These are phyloP conservation scores for Cordyceps fumosorosea DNA, from an alignment of 2,329 filamentous ascomycete species.

Conservation along the genomic window DNA sequence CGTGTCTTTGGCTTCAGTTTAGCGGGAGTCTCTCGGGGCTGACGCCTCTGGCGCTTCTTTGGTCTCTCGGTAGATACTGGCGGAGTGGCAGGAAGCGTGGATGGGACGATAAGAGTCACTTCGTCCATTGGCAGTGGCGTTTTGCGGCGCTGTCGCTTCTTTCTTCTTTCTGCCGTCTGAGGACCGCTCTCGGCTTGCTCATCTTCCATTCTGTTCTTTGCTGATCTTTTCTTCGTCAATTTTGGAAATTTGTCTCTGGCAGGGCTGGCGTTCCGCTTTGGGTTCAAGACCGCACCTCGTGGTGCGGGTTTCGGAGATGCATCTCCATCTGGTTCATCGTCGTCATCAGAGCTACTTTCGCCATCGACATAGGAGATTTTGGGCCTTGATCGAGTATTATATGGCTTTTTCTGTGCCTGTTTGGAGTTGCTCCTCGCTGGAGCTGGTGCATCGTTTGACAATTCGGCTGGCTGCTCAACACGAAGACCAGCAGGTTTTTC, in stretches of 20 bases:
- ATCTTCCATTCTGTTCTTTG: background rate
- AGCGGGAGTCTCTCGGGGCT: no score
- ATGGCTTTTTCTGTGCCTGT: background rate
- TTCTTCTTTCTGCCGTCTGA: constrained; percentile 15
- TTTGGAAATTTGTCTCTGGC: background rate
- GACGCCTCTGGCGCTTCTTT: background rate
- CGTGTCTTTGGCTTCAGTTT: background rate
- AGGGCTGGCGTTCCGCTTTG: background rate
- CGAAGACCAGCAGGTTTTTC: background rate
- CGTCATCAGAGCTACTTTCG: background rate
- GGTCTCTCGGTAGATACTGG: background rate
- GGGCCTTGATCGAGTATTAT: background rate
- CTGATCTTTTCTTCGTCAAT: background rate
- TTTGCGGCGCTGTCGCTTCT: constrained; percentile 28
- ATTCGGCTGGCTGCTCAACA: background rate
- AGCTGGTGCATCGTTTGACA: background rate
- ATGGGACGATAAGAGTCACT: constrained; percentile 22
- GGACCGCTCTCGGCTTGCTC: background rate
- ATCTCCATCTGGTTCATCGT: background rate
- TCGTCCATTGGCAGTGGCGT: constrained; percentile 27
- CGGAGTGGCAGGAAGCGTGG: constrained; percentile 1
- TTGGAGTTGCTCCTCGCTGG: background rate
- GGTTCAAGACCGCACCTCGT: background rate
- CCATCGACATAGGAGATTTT: background rate
- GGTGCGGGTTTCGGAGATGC: background rate